Evolutionary conservation across 2,329 filamentous ascomycete species (phyloP).

Genomic region (Hypomyces perniciosus): DNA sequence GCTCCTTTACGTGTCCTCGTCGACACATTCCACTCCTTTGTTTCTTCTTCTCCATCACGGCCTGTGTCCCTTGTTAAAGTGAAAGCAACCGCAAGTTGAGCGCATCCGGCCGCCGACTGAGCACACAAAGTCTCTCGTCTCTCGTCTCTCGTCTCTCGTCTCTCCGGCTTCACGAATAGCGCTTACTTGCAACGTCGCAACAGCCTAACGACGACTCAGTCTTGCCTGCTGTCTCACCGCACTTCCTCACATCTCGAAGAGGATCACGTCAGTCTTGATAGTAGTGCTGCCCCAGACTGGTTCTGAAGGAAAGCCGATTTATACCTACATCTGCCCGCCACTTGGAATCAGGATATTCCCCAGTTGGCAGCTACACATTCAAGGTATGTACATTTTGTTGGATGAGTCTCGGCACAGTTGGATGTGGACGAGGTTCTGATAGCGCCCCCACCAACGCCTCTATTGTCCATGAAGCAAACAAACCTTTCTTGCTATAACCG

Average conservation of each 20-base stretch:
- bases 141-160: neutral
- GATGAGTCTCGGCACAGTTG: neutral
- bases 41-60: conserved; percentile 3
- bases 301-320: conserved; percentile 16
- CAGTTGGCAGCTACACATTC: neutral
- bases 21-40: conserved; percentile 29
- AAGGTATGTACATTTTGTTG: conserved; percentile 2
- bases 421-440: too few relatives aligned
- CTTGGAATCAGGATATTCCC: neutral
- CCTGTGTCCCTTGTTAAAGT: conserved; percentile 8
- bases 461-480: too few relatives aligned
- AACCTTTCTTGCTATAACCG: too few relatives aligned
- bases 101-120: conserved; percentile 11
- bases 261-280: conserved; percentile 2
- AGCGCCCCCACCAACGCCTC: too few relatives aligned
- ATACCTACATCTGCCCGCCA: conserved; percentile 4
- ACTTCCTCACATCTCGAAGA: neutral
- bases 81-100: conserved; percentile 6
- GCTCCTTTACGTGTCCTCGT: conserved; percentile 21
- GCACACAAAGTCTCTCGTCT: neutral
- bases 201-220: conserved; percentile 12
- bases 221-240: conserved; percentile 20
- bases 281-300: conserved; percentile 17
- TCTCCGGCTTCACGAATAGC: neutral
- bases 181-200: conserved; percentile 8